Evolutionary conservation across 2,329 filamentous ascomycete genomes (phyloP).

Genomic region (Venturia effusa): DNA sequence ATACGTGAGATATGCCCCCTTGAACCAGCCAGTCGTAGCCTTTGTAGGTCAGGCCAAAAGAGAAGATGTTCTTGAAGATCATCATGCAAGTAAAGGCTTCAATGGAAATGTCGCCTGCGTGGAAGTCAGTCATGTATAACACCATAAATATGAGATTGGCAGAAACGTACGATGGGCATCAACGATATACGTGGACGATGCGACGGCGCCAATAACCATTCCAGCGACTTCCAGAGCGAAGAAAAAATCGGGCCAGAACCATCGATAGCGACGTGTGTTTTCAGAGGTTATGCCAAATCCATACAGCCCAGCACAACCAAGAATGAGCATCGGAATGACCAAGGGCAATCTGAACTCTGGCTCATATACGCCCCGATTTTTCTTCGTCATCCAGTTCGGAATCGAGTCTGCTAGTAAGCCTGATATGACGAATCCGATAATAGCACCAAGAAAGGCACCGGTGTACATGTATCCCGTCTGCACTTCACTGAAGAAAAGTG

Average conservation of each 20-base stretch:
- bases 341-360: conserved; percentile 82
- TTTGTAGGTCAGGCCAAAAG: conserved; percentile 71
- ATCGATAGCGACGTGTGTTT: conserved; percentile 52
- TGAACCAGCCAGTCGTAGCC: conserved; percentile 73
- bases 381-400: conserved; percentile 57
- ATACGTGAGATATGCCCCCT: conserved; percentile 47
- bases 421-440: conserved; percentile 66
- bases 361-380: conserved; percentile 76
- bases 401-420: conserved; percentile 64
- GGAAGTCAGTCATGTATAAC: not conserved
- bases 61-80: conserved; percentile 92
- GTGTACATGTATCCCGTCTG: conserved; percentile 76
- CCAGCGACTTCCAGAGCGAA: conserved; percentile 76
- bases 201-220: conserved; percentile 86
- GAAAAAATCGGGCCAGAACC: conserved; percentile 67
- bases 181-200: conserved; percentile 77
- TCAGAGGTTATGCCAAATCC: conserved; percentile 69
- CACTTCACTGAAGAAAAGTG: conserved; percentile 69
- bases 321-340: conserved; percentile 69
- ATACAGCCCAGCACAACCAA: conserved; percentile 69
- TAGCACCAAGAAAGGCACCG: conserved; percentile 72
- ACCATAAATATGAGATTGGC: conserved; percentile 10
- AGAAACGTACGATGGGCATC: conserved; percentile 69
- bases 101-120: conserved; percentile 61
- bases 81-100: conserved; percentile 85